Percentiles rank a stretch among this genome's conserved stretches.
Conservation (phyloP, 108 stramenopile species). For the Cyclotella atomus region DNA sequence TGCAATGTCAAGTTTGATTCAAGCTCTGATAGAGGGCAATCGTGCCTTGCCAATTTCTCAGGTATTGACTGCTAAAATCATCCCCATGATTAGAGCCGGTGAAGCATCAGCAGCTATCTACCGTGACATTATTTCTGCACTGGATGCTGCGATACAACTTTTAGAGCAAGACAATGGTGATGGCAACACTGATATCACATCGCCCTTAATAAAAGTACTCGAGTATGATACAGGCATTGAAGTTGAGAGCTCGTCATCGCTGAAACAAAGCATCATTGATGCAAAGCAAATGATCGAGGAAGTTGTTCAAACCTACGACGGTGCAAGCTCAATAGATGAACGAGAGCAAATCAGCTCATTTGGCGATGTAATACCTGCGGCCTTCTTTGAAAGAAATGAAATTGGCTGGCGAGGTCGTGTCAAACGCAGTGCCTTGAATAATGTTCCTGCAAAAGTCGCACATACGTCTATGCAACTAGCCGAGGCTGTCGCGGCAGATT, state of each 20-base stretch:
- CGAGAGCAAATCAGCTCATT: constrained; percentile 38
- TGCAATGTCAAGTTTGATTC: constrained; percentile 68
- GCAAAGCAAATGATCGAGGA: constrained; percentile 62
- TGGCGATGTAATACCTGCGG: constrained; percentile 54
- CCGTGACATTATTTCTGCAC: constrained; percentile 64
- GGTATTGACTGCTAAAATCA: constrained; percentile 72
- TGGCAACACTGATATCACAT: constrained; percentile 20
- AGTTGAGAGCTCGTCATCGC: constrained; percentile 30
- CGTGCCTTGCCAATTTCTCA: constrained; percentile 39
- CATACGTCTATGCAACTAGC: constrained; percentile 49
- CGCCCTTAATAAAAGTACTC: constrained; percentile 59
- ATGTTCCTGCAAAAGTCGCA: constrained; percentile 59
- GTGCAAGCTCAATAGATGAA: constrained; percentile 29
- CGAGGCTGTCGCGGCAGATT: constrained; percentile 67
- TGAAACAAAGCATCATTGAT: constrained; percentile 49
- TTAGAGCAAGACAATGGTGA: constrained; percentile 24
- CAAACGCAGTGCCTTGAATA: constrained; percentile 43
- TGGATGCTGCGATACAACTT: constrained; percentile 59
- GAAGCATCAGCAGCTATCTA: constrained; percentile 82
- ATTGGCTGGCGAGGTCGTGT: constrained; percentile 75
- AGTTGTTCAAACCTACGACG: constrained; percentile 54
- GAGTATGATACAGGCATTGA: constrained; percentile 73
- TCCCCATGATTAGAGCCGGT: constrained; percentile 77
- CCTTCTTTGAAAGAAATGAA: constrained; percentile 83
- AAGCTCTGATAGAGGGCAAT: constrained; percentile 46